A percentile compares a stretch with the other conserved stretches of the same genome.
Conservation (phyloP, 225 moss, liverwort and hornwort species). For the Asterella californica region DNA sequence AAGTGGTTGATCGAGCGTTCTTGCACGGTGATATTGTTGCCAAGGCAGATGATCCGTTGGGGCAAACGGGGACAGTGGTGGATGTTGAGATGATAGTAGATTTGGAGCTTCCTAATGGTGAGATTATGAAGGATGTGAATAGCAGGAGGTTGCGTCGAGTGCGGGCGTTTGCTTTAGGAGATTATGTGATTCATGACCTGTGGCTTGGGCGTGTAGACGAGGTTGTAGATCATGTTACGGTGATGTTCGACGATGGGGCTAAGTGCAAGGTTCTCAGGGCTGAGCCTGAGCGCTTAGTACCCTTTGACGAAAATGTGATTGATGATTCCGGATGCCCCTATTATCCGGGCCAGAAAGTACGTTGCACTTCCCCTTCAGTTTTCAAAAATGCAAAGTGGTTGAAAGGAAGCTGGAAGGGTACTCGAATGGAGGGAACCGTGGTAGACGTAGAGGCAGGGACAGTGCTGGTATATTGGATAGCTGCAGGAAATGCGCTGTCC, state of each 20-base stretch:
- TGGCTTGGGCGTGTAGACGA: constrained; percentile 98
- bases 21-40: constrained; percentile 92
- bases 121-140: constrained; percentile 65
- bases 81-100: constrained; percentile 88
- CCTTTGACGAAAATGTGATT: constrained; percentile 55
- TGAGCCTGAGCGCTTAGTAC: constrained; percentile 60
- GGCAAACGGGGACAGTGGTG: constrained; percentile 86
- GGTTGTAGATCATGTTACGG: constrained; percentile 86
- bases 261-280: constrained; percentile 80
- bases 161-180: constrained; percentile 71
- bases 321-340: constrained; percentile 84
- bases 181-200: constrained; percentile 73
- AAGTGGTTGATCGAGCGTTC: constrained; percentile 82
- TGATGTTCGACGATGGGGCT: constrained; percentile 83
- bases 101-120: constrained; percentile 66
- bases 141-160: constrained; percentile 75
- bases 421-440: constrained; percentile 70
- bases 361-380: constrained; percentile 50
- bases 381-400: constrained; percentile 86
- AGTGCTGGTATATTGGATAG: constrained; percentile 82
- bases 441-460: constrained; percentile 75
- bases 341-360: constrained; percentile 88
- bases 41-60: constrained; percentile 59
- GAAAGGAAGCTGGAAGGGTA: constrained; percentile 74
- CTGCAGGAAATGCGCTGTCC: constrained; percentile 50